Conservation (phyloP, 768 basidiomycete species). For the Albatrellus ellisii region DNA sequence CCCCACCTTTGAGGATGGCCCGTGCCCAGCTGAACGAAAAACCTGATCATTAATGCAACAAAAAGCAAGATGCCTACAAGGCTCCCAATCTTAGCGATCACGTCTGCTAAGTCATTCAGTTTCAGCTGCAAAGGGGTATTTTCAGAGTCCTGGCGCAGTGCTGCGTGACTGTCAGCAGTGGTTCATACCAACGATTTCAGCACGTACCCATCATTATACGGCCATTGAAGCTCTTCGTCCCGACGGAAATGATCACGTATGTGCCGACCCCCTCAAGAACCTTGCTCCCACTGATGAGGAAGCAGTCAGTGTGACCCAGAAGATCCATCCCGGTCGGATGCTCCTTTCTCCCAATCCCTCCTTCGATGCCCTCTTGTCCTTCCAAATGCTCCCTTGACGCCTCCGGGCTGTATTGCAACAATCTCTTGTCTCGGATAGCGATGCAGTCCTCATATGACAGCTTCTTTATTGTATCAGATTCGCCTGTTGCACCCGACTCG, state of each 20-base stretch:
- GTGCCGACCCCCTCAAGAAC: conserved; percentile 89
- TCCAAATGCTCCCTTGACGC: too few relatives aligned
- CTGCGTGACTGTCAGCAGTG: conserved; percentile 25
- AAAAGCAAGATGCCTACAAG: conserved; percentile 76
- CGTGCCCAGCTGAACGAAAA: conserved; percentile 78
- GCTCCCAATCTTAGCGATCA: conserved; percentile 87
- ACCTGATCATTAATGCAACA: conserved; percentile 77
- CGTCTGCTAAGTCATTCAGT: conserved; percentile 84
- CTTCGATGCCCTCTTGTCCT: conserved; percentile 19
- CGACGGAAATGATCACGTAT: conserved; percentile 89
- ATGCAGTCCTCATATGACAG: conserved; percentile 64
- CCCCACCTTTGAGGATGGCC: conserved; percentile 41
- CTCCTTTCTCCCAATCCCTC: conserved; percentile 12
- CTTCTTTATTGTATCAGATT: conserved; percentile 93
- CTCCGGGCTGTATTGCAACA: conserved; percentile 8
- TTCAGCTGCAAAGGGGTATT: conserved; percentile 91
- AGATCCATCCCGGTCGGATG: conserved; percentile 16
- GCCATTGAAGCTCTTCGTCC: conserved; percentile 88
- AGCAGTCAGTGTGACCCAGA: conserved; percentile 70
- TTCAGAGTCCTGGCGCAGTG: conserved; percentile 76
- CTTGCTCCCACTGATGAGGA: conserved; percentile 83
- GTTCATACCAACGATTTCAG: neutral
- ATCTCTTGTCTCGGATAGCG: conserved; percentile 25
- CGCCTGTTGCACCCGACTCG: conserved; percentile 93
- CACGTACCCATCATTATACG: conserved; percentile 91